Evolutionary conservation across 176 grass and related monocot genomes (phyloP), one percentile per base, ranked within the genome.

Genomic region (Areca catechu): DNA sequence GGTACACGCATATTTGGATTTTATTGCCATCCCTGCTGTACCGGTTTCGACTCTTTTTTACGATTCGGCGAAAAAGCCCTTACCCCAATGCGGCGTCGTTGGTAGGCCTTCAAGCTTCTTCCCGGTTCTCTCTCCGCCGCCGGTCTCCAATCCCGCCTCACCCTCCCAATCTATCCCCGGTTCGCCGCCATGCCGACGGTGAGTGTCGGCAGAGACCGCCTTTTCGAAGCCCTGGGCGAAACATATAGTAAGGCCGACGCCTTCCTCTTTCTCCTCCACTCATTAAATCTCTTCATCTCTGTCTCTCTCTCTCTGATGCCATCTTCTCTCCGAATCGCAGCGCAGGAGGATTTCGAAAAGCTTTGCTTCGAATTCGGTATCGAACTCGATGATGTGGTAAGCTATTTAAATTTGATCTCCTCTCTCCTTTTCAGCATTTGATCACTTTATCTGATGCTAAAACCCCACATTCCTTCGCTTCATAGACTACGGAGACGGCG

Each of bases 281-380:
- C 29, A 29, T 43, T 10, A 43, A 43, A 43, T 43, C 34, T 43
- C 57, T 51, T 30, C 7, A 70, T 52, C 12, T 57, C 49, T 22
- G 30, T 3, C 24, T 47, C 21, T 3, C 24, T 47, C 21, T 19
- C 19, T 60, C 22, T 43, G 34, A 43, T 43, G 34, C 34, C 10
- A 43, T 43, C 34, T 12, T 79, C 1, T 17, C 51, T 59, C 25
- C 28, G 57, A 56, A 56, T 56, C 65, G 72, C 66, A 93, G 94
- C 88, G 51, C 81, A 83, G 69, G 76, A 86, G 76, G 76, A 93
- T 16, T 86, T 99, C 67, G 94, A 99, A 53, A 66, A 9, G 54
- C 70, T 89, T 50, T 93, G 94, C 70, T 99, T 89, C 79, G 84
- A 83, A 25, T 93, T 99, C 59, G 94, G 94, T 55, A 99, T 99